Evolutionary conservation across 176 grass and related monocot genomes (phyloP).

Genomic region (Canna indica): DNA sequence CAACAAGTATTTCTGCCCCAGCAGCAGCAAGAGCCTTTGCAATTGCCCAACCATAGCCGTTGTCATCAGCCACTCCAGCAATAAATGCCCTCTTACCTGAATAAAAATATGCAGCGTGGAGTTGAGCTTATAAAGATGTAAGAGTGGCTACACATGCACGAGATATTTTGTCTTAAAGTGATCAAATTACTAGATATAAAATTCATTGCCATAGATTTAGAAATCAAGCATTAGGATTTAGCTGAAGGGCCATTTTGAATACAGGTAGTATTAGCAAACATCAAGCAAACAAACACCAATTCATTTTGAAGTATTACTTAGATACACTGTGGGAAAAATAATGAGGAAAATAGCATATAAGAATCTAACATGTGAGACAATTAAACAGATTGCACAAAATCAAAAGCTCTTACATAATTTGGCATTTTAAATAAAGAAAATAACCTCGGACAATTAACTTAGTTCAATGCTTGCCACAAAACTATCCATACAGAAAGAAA

Average conservation of each 20-base stretch:
- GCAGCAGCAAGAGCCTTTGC: slow-evolving; percentile 93
- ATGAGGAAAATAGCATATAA: background rate
- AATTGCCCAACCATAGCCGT: slow-evolving; percentile 99
- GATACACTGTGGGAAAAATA: too few species aligned
- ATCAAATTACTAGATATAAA: background rate
- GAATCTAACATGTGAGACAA: background rate
- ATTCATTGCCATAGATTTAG: background rate
- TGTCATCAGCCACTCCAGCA: slow-evolving; percentile 96
- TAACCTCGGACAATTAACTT: background rate
- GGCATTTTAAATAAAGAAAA: background rate
- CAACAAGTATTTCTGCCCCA: slow-evolving; percentile 94
- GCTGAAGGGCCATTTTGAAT: too few species aligned
- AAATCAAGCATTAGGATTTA: background rate
- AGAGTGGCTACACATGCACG: background rate
- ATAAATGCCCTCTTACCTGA: slow-evolving; percentile 95
- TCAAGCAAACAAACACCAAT: too few species aligned
- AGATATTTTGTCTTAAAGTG: background rate
- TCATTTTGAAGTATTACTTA: too few species aligned
- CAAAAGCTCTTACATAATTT: background rate
- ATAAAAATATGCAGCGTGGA: background rate
- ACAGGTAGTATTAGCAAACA: too few species aligned
- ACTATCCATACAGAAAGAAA: background rate
- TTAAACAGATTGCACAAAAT: background rate
- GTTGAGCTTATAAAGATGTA: background rate
- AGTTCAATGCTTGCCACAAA: background rate